phyloP scores from a whole-genome alignment of 2,329 filamentous ascomycete genomes.

The Apiospora arundinis region DNA sequence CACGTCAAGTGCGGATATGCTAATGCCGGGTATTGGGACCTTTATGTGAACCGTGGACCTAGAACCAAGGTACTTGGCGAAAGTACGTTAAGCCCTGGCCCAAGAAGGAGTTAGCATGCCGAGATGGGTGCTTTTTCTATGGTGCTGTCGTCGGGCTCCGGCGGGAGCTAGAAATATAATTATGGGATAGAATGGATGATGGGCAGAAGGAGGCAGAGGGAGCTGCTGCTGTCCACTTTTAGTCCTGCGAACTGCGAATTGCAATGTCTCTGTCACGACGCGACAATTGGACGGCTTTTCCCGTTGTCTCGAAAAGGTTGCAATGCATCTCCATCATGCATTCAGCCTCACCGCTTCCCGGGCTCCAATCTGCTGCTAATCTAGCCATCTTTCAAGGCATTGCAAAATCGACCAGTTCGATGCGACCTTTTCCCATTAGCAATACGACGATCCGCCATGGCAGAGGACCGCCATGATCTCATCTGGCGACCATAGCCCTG shows the following conservation, averaged over 20 bases:
- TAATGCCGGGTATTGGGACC: background rate
- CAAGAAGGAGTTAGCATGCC: background rate
- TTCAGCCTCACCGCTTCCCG: slow-evolving; percentile 15
- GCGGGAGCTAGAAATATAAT: background rate
- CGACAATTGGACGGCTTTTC: slow-evolving; percentile 3
- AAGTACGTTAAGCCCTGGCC: background rate
- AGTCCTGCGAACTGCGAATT: background rate
- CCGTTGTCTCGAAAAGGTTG: slow-evolving; percentile 17
- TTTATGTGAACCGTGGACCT: background rate
- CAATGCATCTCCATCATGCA: slow-evolving; percentile 1
- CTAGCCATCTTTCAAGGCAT: background rate
- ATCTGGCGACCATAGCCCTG: background rate
- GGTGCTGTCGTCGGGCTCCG: background rate
- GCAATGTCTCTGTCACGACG: background rate
- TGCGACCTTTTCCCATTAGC: background rate
- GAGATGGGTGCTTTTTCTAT: background rate
- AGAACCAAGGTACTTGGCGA: background rate
- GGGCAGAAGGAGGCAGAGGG: background rate
- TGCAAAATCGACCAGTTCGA: background rate
- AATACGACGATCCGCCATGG: background rate
- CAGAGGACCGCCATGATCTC: background rate
- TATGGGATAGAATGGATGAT: background rate
- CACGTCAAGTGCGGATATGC: background rate
- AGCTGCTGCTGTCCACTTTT: background rate
- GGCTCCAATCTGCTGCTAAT: background rate